phyloP scores from a whole-genome alignment of 805 yeast species.

The Wickerhamomyces canadensis region DNA sequence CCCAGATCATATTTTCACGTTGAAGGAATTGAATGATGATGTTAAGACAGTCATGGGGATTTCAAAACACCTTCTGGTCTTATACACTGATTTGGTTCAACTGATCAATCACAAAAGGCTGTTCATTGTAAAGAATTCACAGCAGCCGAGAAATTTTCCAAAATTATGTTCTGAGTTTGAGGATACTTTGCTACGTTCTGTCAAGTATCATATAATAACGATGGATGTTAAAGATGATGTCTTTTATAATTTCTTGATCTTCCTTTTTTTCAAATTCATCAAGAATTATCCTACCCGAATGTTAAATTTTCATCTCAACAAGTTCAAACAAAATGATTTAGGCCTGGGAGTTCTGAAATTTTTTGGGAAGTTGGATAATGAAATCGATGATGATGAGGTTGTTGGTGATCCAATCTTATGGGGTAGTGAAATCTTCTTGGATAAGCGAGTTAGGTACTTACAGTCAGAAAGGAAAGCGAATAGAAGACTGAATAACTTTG shows the following conservation, averaged over 20 bases:
- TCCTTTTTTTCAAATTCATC: conserved; percentile 17
- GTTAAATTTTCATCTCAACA: conserved; percentile 10
- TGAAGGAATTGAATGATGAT: background rate
- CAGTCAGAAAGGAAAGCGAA: no score
- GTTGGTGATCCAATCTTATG: background rate
- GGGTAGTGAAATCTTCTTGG: background rate
- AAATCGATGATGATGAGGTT: background rate
- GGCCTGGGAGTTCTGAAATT: background rate
- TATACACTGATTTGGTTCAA: conserved; percentile 34
- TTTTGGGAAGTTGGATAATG: background rate
- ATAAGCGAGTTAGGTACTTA: no score
- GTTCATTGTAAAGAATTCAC: conserved; percentile 28
- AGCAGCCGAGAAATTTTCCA: conserved; percentile 42
- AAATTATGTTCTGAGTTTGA: conserved; percentile 41
- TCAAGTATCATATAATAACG: background rate
- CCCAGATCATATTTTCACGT: conserved; percentile 2
- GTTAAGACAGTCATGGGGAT: conserved; percentile 13
- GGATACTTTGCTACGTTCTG: conserved; percentile 29
- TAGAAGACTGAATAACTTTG: no score
- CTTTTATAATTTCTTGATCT: conserved; percentile 13
- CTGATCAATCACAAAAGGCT: conserved; percentile 41
- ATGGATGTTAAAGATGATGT: conserved; percentile 2
- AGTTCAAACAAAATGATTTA: conserved; percentile 2
- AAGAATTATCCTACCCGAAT: conserved; percentile 18
- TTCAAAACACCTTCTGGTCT: conserved; percentile 23